Conservation (phyloP, 2,329 filamentous ascomycete species). For the Phyllosticta citriasiana region DNA sequence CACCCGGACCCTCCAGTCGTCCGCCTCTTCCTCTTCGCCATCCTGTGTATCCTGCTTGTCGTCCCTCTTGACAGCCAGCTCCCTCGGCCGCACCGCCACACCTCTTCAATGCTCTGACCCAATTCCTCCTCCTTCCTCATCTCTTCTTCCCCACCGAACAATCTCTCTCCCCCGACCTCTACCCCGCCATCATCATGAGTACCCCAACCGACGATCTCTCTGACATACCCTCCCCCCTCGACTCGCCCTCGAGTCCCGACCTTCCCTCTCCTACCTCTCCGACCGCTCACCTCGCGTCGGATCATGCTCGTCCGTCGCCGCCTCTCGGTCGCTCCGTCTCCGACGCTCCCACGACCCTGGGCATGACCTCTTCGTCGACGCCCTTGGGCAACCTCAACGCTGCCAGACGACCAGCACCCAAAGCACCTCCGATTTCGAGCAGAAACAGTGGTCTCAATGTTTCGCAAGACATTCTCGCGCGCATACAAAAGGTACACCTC, state of each 20-base stretch:
- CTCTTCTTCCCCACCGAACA: neutral
- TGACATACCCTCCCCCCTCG: constrained; percentile 21
- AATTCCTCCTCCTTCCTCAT: neutral
- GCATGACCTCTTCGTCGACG: constrained; percentile 76
- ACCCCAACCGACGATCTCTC: constrained; percentile 7
- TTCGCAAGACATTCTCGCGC: constrained; percentile 55
- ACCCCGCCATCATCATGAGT: constrained; percentile 3
- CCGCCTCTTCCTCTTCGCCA: neutral
- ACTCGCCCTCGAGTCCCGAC: constrained; percentile 16
- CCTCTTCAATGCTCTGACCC: neutral
- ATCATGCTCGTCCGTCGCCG: constrained; percentile 43
- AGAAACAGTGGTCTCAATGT: constrained; percentile 41
- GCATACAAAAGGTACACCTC: constrained; percentile 60
- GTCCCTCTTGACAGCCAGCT: too few species aligned
- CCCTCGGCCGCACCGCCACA: neutral
- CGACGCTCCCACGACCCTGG: constrained; percentile 42
- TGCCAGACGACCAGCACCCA: constrained; percentile 44
- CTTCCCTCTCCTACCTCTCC: constrained; percentile 14
- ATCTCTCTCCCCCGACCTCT: constrained; percentile 2
- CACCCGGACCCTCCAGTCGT: neutral
- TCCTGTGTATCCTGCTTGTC: too few species aligned
- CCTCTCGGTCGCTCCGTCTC: constrained; percentile 47
- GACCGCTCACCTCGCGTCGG: constrained; percentile 15
- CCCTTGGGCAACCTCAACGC: constrained; percentile 67
- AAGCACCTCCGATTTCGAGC: constrained; percentile 33